Evolutionary conservation across 306 rosid species (phyloP).

Genomic region (Crataegus laevigata): DNA sequence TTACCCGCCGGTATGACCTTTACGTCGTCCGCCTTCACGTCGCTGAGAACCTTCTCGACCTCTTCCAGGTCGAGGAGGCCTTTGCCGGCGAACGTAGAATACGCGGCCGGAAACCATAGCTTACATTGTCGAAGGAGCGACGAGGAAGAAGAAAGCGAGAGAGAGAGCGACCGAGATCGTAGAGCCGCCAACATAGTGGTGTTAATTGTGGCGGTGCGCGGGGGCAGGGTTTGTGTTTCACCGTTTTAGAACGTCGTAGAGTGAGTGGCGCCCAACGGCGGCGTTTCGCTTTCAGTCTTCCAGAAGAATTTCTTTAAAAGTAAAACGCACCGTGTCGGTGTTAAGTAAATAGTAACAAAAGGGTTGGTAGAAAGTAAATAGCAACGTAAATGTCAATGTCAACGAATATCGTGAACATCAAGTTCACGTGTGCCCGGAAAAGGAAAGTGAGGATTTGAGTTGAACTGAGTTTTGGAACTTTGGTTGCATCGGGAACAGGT

Average conservation of each 20-base stretch:
- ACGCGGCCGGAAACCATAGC: slow-evolving; percentile 24
- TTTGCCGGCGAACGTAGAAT: slow-evolving; percentile 8
- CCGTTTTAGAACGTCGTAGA: neutral
- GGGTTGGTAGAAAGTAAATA: neutral
- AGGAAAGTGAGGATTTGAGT: neutral
- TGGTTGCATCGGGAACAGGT: neutral
- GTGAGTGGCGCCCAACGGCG: neutral
- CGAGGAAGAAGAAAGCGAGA: slow-evolving; percentile 4
- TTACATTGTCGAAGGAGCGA: slow-evolving; percentile 34
- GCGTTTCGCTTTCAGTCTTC: neutral
- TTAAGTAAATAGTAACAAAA: too few relatives aligned
- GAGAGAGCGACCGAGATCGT: slow-evolving; percentile 14
- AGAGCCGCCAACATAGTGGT: slow-evolving; percentile 33
- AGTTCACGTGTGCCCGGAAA: neutral
- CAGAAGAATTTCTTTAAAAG: neutral
- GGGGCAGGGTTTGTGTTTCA: neutral
- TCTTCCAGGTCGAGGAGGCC: slow-evolving; percentile 55
- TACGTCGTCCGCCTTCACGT: slow-evolving; percentile 78
- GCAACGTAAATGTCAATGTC: neutral
- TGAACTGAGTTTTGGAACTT: neutral
- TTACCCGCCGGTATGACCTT: slow-evolving; percentile 55
- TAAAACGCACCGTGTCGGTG: neutral
- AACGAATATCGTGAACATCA: neutral
- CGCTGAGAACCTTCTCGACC: slow-evolving; percentile 69
- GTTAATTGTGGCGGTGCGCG: neutral